These are phyloP conservation scores for Lodderomyces elongisporus DNA, from an alignment of 1,139 yeast genomes.

Conservation along the genomic window DNA sequence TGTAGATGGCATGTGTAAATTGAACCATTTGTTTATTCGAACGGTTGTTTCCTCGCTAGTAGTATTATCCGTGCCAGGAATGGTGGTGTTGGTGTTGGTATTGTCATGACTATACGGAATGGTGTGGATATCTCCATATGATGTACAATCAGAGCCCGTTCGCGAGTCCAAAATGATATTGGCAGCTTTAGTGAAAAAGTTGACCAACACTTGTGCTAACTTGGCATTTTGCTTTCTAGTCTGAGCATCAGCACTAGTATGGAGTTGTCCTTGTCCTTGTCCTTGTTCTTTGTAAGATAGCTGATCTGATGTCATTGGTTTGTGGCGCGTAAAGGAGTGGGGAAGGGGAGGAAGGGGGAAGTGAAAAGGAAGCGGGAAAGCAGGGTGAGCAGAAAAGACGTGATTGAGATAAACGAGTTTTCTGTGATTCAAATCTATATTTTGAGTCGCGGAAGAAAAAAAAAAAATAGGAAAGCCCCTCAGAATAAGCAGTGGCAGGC, in stretches of 20 bases:
- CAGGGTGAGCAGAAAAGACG: not conserved
- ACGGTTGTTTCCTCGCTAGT: not conserved
- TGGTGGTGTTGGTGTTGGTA: not conserved
- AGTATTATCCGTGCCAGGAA: not conserved
- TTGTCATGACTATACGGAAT: not conserved
- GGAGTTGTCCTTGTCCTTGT: too few species aligned
- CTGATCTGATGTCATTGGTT: too few species aligned
- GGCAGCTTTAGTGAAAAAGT: constrained; percentile 70
- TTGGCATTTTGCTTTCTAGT: constrained; percentile 28
- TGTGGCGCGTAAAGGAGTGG: not conserved
- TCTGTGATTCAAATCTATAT: too few species aligned
- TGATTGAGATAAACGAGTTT: not conserved
- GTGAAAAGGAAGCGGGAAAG: not conserved
- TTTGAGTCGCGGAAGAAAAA: too few species aligned
- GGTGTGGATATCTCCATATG: not conserved
- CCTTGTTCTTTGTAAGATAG: too few species aligned
- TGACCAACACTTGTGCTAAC: constrained; percentile 47
- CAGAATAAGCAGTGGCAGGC: too few species aligned
- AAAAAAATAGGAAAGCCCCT: too few species aligned
- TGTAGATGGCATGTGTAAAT: constrained; percentile 44
- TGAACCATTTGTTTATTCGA: constrained; percentile 59
- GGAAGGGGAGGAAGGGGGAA: not conserved
- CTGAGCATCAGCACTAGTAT: constrained; percentile 20
- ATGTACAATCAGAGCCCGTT: constrained; percentile 3
- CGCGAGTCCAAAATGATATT: constrained; percentile 38